Base-by-base conservation (phyloP, 2,329 filamentous ascomycete species). In the Talaromyces sp. region DNA sequence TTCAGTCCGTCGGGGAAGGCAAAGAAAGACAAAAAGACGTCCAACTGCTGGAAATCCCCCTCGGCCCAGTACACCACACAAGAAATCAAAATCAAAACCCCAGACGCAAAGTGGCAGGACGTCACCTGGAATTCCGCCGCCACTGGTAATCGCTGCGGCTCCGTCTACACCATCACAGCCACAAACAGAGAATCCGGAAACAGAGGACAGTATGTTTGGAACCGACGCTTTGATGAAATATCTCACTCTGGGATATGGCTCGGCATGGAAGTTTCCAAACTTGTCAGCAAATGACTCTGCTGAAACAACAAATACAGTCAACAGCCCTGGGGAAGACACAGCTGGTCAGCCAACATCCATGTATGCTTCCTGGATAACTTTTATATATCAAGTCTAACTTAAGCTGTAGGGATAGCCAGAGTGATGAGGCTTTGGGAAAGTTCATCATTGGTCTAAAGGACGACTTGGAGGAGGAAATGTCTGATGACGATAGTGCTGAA, bases 1-100 rank as follows among this genome's bases (percentile, higher is more conserved):
- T 1, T 88, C 90, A 1, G 82, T 83, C 62, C 84, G 89, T 33
- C 81, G 82, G 55, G 75, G 70, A 67, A 74, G 70, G 61, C 66
- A 66, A 61, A 72, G 72, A 53, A 79, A 73, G 61, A 66, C 66
- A 55, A 70, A 70, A 54, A 67, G 61, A 30, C 52, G 53, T n/a
- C 58, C 63, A 33, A 15, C 47, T 56, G 11, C 62, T 19, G 52
- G 33, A 53, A 25, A 25, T 52, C 11, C 56, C n/a, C n/a, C 54
- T 30, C 30, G 9, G 42, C 13, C 57, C 10, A 52, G 53, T 28
- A 39, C 9, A 13, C 52, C 64, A 15, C 44, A 47, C n/a, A 68
- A 65, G 22, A 57, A 58, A 11, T 25, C 30, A 25, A 55, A 28
- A 27, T 57, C 65, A 25, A 67, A 65, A n/a, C 55, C 57, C 30